Evolutionary conservation across 495 filamentous ascomycete species (phyloP).

Genomic region (Lindgomyces ingoldianus): DNA sequence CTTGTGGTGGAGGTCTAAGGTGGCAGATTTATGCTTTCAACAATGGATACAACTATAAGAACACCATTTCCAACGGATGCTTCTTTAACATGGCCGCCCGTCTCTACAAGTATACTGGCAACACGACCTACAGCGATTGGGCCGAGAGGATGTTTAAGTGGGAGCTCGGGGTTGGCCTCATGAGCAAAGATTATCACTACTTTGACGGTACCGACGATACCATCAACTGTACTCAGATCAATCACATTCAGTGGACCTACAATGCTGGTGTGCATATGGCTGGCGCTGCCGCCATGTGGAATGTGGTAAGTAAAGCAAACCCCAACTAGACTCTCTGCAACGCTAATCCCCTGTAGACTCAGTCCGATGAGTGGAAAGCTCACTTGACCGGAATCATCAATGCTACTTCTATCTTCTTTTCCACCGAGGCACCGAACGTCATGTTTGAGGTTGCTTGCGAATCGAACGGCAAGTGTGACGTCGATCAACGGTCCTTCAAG

Average conservation of each 20-base stretch:
- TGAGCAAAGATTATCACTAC: constrained; percentile 56
- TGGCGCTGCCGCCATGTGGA: constrained; percentile 78
- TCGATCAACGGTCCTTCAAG: constrained; percentile 74
- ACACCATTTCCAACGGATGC: constrained; percentile 74
- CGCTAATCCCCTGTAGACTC: constrained; percentile 42
- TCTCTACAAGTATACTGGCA: constrained; percentile 71
- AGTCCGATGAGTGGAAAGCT: constrained; percentile 56
- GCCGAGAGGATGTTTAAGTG: constrained; percentile 72
- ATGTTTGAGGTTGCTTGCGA: constrained; percentile 75
- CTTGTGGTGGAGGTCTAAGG: constrained; percentile 74
- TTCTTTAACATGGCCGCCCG: constrained; percentile 83
- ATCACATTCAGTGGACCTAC: constrained; percentile 72
- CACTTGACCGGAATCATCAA: constrained; percentile 59
- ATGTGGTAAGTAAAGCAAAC: constrained; percentile 52
- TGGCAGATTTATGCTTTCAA: constrained; percentile 88
- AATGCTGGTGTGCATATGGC: constrained; percentile 72
- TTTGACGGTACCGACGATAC: constrained; percentile 66
- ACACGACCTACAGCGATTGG: constrained; percentile 75
- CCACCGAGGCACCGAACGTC: constrained; percentile 54
- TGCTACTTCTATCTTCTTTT: constrained; percentile 59
- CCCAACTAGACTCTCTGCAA: neutral
- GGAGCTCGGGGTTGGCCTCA: constrained; percentile 59
- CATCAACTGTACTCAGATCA: constrained; percentile 59
- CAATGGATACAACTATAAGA: constrained; percentile 78
- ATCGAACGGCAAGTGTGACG: constrained; percentile 61